These are phyloP conservation scores for Lasiosphaeria hispida DNA, from an alignment of 495 filamentous ascomycete species.

Conservation along the genomic window DNA sequence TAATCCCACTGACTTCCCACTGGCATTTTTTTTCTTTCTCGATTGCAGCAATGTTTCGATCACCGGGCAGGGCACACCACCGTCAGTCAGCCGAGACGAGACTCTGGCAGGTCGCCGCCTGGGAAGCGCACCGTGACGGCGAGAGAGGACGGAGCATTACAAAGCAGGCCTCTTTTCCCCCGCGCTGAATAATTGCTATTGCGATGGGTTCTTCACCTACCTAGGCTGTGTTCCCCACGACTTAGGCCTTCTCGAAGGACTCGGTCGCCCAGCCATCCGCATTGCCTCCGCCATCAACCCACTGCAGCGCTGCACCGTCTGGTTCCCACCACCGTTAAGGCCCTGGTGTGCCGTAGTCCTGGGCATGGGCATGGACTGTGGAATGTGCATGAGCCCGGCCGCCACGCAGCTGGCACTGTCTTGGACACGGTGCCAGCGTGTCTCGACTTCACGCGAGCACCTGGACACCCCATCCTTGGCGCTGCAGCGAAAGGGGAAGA, in stretches of 20 bases:
- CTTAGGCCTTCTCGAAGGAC: constrained; percentile 1
- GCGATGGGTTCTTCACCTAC: no score
- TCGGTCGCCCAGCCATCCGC: constrained; percentile 6
- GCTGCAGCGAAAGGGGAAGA: constrained; percentile 16
- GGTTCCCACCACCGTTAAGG: constrained; percentile 16
- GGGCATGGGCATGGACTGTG: not conserved
- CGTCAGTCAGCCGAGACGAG: no score
- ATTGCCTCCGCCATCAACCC: constrained; percentile 4
- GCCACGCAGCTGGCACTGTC: constrained; percentile 10
- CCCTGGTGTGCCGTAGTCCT: not conserved
- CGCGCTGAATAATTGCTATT: not conserved
- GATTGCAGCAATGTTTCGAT: no score
- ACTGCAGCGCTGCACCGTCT: constrained; percentile 6
- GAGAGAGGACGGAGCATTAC: not conserved
- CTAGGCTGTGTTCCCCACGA: not conserved
- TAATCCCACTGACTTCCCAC: no score
- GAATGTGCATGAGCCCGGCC: no score
- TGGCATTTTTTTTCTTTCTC: no score
- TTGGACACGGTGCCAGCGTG: constrained; percentile 18
- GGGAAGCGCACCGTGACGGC: not conserved
- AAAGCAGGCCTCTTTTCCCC: not conserved
- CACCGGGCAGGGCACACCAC: no score
- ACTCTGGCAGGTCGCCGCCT: no score
- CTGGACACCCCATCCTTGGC: constrained; percentile 13
- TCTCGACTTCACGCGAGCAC: constrained; percentile 17